Evolutionary conservation across 305 asterid species (phyloP), one percentile per base, ranked within the genome.

Genomic region (Plantago rigida): DNA sequence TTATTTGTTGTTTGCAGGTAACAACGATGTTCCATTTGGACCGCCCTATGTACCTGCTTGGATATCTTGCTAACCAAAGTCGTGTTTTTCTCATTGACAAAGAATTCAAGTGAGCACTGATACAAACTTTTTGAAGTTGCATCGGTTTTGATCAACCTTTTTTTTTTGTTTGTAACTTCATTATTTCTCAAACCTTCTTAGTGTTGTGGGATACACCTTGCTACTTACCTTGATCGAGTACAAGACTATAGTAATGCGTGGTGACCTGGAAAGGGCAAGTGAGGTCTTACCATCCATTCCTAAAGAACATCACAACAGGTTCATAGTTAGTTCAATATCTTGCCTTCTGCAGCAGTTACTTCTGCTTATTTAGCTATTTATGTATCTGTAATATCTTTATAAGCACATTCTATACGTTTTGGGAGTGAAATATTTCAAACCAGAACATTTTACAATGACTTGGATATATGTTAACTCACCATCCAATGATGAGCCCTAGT

Each of bases 221-320:
- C 83, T 92, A 42, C 94, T 92, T 59, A 79, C 94, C 79, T 80
- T 92, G 89, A 92, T 92, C 24, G 99, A 92, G 79, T 92, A 92
- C 81, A 92, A 92, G 85, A 92, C 99, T 69, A 94, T 92, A 52
- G 92, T 92, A 45, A 89, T 92, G 96, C 99, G 99, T 59, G 99
- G 95, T 67, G 99, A 92, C 71, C 76, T 89, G 57, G 96, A 86
- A 68, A 81, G 89, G 77, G 96, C 99, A 34, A 89, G 79, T 77
- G 94, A 79, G 59, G 73, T 92, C 69, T 80, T 92, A 69, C 84
- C 94, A 61, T 85, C 99, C 58, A 89, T 92, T 74, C 99, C 99
- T 13, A 86, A 79, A 76, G 97, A 89, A 44, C 99, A 92, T 62
- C 95, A 75, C 60, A 92, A 89, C 69, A 84, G 98, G 98, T 87